Base-by-base conservation (phyloP, 106 monocot genomes). In the Acorus gramineus region DNA sequence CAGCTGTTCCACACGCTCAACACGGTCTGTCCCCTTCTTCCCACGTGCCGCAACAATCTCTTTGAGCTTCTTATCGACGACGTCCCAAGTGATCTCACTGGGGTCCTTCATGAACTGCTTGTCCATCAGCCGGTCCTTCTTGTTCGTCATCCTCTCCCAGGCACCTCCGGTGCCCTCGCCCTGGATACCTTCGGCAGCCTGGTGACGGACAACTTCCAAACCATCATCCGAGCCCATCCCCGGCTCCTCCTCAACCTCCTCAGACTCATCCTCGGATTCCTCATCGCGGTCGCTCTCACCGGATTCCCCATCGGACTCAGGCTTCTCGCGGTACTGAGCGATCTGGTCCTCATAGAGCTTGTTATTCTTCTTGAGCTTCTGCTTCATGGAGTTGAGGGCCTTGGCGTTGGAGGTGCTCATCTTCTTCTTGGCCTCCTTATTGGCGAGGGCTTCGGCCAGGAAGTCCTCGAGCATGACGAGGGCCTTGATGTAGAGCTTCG, bases 291-390 rank as follows among this genome's bases (percentile, higher is more conserved):
- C 92, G 11, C 59, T 74, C 28, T 28, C 28, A 28, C 28, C 28
- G 0, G 28, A 28, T 28, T 28, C 28, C 28, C 28, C 28, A 11
- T 86, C 86, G 11, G 74, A 83, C 71, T 83, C 78, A 4, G 83
- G 86, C 55, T 86, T 86, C 55, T 90, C 90, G 49, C 83, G 66
- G 42, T 73, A 77, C 64, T 81, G 80, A 1, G 8, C 44, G 49
- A 96, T 96, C 52, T 72, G 61, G 4, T 96, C 85, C 74, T 91
- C 90, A 66, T 68, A 91, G 65, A 74, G 90, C 70, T 91, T 96
- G 48, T 96, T 96, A 51, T 96, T 96, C 76, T 96, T 96, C 74
- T 96, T 96, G 42, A 96, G 73, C 66, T 91, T 96, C 71, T 91
- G 91, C 57, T 90, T 96, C 96, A 96, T 91, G 4, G 96, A 73